Conservation (phyloP, 2,329 filamentous ascomycete species). For the Capronia americana region DNA sequence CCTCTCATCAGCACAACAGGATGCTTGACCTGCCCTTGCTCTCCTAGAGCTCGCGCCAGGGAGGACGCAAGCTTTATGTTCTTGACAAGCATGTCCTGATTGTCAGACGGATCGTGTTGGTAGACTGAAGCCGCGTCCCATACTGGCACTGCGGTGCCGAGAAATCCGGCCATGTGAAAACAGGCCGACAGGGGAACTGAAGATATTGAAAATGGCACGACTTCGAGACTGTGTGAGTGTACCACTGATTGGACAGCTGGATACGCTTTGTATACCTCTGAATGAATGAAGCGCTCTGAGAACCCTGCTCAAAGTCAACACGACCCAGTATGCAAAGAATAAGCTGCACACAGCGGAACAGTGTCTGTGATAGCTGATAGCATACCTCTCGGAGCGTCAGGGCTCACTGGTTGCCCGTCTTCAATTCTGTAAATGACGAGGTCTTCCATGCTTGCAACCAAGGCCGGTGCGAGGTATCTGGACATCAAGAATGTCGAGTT, state of each 20-base stretch:
- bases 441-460: conserved; percentile 8
- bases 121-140: conserved; percentile 16
- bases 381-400: conserved; percentile 15
- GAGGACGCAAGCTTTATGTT: conserved; percentile 15
- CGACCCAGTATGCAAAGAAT: neutral
- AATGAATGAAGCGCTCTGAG: conserved; percentile 17
- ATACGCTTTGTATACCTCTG: conserved; percentile 17
- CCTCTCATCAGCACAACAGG: conserved; percentile 20
- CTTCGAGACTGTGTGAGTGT: conserved; percentile 9
- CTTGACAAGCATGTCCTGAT: conserved; percentile 15
- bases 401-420: conserved; percentile 13
- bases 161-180: conserved; percentile 19
- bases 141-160: conserved; percentile 11
- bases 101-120: conserved; percentile 12
- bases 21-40: conserved; percentile 13
- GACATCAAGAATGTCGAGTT: conserved; percentile 14
- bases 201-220: conserved; percentile 12
- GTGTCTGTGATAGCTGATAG: neutral
- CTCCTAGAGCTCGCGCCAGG: conserved; percentile 4
- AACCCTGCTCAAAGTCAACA: conserved; percentile 5
- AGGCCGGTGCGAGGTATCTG: conserved; percentile 11
- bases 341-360: neutral
- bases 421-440: conserved; percentile 13
- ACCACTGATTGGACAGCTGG: conserved; percentile 15
- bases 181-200: conserved; percentile 5